A percentile compares a stretch with the other conserved stretches of the same genome.
Evolutionary conservation across 495 filamentous ascomycete genomes (phyloP).

Genomic region (Penicillium malachiteum): DNA sequence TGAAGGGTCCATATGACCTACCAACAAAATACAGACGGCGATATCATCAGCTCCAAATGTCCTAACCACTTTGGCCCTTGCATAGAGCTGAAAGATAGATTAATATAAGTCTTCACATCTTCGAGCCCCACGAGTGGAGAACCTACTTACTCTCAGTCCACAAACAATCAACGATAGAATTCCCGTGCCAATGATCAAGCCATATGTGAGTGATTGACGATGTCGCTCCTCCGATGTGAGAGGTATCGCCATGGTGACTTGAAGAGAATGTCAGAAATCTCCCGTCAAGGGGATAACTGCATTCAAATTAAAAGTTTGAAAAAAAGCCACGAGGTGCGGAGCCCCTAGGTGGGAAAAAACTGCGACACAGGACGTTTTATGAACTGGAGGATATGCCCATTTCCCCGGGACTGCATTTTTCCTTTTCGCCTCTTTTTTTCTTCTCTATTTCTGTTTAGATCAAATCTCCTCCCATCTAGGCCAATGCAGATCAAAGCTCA

Average conservation of each 20-base stretch:
- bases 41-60: conserved; percentile 4
- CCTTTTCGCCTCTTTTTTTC: too few relatives aligned
- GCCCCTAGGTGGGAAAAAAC: too few relatives aligned
- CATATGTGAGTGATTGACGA: conserved; percentile 6
- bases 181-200: not conserved
- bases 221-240: conserved; percentile 2
- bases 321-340: not conserved
- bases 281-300: not conserved
- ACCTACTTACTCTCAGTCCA: conserved; percentile 7
- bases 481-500: too few relatives aligned
- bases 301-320: not conserved
- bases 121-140: not conserved
- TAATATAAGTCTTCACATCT: not conserved
- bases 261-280: too few relatives aligned
- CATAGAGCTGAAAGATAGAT: conserved; percentile 3
- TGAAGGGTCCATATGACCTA: not conserved
- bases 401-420: too few relatives aligned
- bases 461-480: too few relatives aligned
- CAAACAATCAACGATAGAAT: conserved; percentile 3
- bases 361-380: too few relatives aligned
- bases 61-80: conserved; percentile 1
- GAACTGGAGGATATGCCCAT: too few relatives aligned
- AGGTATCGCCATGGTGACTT: too few relatives aligned
- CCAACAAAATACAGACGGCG: conserved; percentile 6
- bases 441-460: too few relatives aligned